These are phyloP conservation scores for Eutypella sp. DNA, from an alignment of 2,329 filamentous ascomycete species.

Conservation along the genomic window DNA sequence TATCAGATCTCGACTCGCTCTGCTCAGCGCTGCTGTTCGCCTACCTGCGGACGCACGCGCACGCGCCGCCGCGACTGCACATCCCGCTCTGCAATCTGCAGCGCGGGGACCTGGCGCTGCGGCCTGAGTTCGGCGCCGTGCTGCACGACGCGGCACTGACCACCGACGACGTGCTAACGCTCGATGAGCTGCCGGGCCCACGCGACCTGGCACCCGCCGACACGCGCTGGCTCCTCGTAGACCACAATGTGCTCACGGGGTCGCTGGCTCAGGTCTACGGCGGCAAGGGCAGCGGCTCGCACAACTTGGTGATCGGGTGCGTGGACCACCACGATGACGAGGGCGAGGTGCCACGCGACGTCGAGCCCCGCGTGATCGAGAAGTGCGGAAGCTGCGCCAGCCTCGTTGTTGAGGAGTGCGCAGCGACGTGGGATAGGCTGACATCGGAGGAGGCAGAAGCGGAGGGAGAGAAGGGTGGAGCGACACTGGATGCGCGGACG, in stretches of 20 bases:
- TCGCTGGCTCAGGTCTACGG: constrained; percentile 49
- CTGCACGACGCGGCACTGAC: constrained; percentile 56
- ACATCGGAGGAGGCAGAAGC: constrained; percentile 31
- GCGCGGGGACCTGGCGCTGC: constrained; percentile 61
- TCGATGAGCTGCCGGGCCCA: constrained; percentile 47
- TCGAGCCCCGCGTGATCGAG: constrained; percentile 56
- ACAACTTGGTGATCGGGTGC: constrained; percentile 54
- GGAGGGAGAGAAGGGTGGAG: constrained; percentile 30
- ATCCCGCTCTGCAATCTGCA: constrained; percentile 71
- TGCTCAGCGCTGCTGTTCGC: constrained; percentile 69
- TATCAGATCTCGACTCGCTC: constrained; percentile 71
- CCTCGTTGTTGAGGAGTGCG: constrained; percentile 58
- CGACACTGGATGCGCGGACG: constrained; percentile 16
- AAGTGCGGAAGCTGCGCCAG: constrained; percentile 70
- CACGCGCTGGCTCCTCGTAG: constrained; percentile 69
- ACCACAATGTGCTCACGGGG: constrained; percentile 72
- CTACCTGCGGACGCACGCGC: constrained; percentile 62
- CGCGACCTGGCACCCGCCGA: constrained; percentile 43
- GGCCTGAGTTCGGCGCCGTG: constrained; percentile 66
- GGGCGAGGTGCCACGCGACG: constrained; percentile 38
- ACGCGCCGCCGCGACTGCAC: constrained; percentile 52
- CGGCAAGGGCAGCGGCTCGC: neutral
- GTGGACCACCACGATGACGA: constrained; percentile 82
- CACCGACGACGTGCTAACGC: constrained; percentile 59
- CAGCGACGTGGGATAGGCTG: constrained; percentile 52